phyloP scores from a whole-genome alignment of 257 asterid genomes.

The Sherardia arvensis region DNA sequence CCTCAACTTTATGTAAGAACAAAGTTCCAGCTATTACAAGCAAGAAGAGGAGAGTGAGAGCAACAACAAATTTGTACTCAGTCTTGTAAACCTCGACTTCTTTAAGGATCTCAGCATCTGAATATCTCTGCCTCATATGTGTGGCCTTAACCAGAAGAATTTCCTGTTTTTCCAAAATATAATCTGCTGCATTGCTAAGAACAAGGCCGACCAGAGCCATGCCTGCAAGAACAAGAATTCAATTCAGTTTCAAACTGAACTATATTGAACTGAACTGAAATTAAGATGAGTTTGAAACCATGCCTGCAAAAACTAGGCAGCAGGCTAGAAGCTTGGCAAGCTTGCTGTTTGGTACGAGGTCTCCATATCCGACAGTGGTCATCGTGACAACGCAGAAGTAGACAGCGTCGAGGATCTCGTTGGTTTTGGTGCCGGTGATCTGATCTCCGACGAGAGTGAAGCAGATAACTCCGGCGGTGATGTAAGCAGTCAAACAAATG shows the following conservation, averaged over 20 bases:
- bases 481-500: constrained; percentile 32
- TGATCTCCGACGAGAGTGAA: constrained; percentile 47
- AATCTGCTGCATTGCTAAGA: constrained; percentile 71
- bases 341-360: constrained; percentile 58
- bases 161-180: constrained; percentile 66
- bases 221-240: constrained; percentile 65
- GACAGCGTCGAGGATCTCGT: constrained; percentile 58
- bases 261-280: too few relatives aligned
- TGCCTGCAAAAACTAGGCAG: constrained; percentile 58
- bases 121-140: constrained; percentile 31
- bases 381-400: constrained; percentile 81
- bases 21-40: constrained; percentile 36
- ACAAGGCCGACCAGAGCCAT: constrained; percentile 72
- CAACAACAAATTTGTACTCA: constrained; percentile 40
- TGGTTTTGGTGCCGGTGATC: constrained; percentile 62
- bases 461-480: constrained; percentile 42
- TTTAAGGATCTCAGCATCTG: constrained; percentile 37
- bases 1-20: constrained; percentile 42
- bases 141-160: constrained; percentile 43
- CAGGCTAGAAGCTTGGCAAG: constrained; percentile 51
- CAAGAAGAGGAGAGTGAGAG: constrained; percentile 24
- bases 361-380: constrained; percentile 95
- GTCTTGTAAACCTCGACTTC: constrained; percentile 42
- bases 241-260: too few relatives aligned
- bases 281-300: too few relatives aligned